Evolutionary conservation across 495 filamentous ascomycete genomes (phyloP).

Genomic region (Aspergillus sclerotioniger): DNA sequence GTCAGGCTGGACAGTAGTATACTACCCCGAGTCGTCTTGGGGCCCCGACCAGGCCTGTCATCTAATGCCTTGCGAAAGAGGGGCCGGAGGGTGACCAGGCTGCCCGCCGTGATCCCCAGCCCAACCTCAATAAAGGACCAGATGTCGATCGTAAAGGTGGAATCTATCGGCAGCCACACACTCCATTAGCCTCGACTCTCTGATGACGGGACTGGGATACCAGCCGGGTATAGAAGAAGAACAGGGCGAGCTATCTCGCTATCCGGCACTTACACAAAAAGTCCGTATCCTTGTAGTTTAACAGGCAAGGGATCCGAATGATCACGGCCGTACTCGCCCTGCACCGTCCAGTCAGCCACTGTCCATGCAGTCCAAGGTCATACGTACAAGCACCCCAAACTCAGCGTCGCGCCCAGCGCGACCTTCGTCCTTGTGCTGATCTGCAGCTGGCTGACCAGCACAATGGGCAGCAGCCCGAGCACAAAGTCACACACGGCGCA

Average conservation of each 20-base stretch:
- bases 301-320: conserved; percentile 28
- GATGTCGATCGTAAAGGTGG: conserved; percentile 28
- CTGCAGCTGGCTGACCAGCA: conserved; percentile 10
- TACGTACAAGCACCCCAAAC: conserved; percentile 10
- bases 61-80: conserved; percentile 30
- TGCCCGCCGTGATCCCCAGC: conserved; percentile 37
- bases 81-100: conserved; percentile 37
- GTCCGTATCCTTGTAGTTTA: conserved; percentile 20
- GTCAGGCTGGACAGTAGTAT: neutral
- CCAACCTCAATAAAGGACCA: conserved; percentile 34
- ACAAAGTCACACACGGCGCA: conserved; percentile 6
- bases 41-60: neutral
- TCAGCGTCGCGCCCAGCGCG: conserved; percentile 7
- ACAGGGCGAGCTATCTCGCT: neutral
- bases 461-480: conserved; percentile 1
- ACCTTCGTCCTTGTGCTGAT: conserved; percentile 7
- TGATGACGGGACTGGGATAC: too few relatives aligned
- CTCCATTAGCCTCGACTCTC: too few relatives aligned
- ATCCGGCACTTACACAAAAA: conserved; percentile 28
- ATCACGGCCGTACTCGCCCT: conserved; percentile 31
- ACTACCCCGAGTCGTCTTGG: neutral
- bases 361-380: neutral
- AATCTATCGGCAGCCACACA: conserved; percentile 19
- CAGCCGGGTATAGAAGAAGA: neutral
- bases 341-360: neutral